Conservation (phyloP, 768 basidiomycete genomes). For the Cystoderma amianthinum region DNA sequence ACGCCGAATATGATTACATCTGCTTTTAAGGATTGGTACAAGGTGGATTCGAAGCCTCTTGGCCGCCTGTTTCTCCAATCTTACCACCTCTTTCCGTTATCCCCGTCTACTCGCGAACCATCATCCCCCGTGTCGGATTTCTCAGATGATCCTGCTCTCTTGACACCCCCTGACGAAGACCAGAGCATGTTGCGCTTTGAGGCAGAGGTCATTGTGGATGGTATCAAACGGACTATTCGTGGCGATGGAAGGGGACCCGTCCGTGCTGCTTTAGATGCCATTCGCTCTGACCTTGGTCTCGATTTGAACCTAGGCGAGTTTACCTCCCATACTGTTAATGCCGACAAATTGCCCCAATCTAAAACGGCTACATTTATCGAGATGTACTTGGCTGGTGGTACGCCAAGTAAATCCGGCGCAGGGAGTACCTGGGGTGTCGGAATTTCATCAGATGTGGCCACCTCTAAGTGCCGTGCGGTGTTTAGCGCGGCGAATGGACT, state of each 20-base stretch:
- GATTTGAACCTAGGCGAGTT: slow-evolving; percentile 67
- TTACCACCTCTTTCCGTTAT: slow-evolving; percentile 47
- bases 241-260: slow-evolving; percentile 80
- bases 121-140: slow-evolving; percentile 31
- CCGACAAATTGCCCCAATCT: slow-evolving; percentile 15
- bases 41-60: slow-evolving; percentile 61
- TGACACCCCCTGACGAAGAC: slow-evolving; percentile 7
- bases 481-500: slow-evolving; percentile 65
- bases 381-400: slow-evolving; percentile 44
- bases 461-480: slow-evolving; percentile 66
- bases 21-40: slow-evolving; percentile 77
- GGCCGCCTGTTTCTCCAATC: slow-evolving; percentile 62
- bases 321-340: slow-evolving; percentile 60
- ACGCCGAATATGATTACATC: slow-evolving; percentile 90
- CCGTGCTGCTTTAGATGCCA: slow-evolving; percentile 70
- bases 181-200: slow-evolving; percentile 39
- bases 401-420: slow-evolving; percentile 45
- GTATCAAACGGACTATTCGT: slow-evolving; percentile 51
- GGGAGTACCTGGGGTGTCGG: slow-evolving; percentile 64
- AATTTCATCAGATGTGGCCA: slow-evolving; percentile 65
- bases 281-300: slow-evolving; percentile 56
- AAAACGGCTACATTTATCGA: slow-evolving; percentile 77
- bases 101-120: slow-evolving; percentile 27
- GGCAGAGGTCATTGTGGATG: slow-evolving; percentile 64
- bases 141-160: slow-evolving; percentile 40